A percentile compares a stretch with the other conserved stretches of the same genome.
phyloP scores from a whole-genome alignment of 2,329 filamentous ascomycete genomes.

The Ceratocystis diversiconidia region DNA sequence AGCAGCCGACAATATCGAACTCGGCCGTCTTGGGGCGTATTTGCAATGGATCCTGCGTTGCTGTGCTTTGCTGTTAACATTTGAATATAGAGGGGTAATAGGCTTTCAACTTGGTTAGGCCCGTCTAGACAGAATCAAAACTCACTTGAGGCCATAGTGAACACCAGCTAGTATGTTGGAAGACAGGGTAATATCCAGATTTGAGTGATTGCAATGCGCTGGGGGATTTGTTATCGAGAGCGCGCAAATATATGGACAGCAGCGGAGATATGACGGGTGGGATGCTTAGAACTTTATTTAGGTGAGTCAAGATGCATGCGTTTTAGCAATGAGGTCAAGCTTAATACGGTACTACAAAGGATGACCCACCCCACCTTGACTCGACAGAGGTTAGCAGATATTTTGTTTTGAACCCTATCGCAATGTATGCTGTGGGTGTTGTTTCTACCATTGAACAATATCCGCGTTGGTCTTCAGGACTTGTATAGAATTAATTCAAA shows the following conservation, averaged over 20 bases:
- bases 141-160: neutral
- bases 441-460: too few relatives aligned
- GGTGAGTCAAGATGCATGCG: conserved; percentile 3
- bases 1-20: conserved; percentile 40
- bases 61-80: neutral
- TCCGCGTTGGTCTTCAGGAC: too few relatives aligned
- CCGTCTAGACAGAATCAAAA: neutral
- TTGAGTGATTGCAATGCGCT: neutral
- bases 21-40: conserved; percentile 19
- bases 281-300: neutral
- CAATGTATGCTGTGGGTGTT: too few relatives aligned
- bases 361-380: neutral
- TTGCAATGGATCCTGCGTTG: neutral
- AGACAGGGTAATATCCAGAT: neutral
- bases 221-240: neutral
- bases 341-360: neutral
- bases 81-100: neutral
- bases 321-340: conserved; percentile 4
- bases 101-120: neutral
- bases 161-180: neutral
- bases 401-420: too few relatives aligned
- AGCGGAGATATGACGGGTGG: neutral
- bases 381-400: too few relatives aligned
- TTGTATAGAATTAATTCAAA: too few relatives aligned
- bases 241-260: neutral